These are phyloP conservation scores for Amaranthus hypochondriacus DNA, from an alignment of 148 eudicot species.

Conservation along the genomic window DNA sequence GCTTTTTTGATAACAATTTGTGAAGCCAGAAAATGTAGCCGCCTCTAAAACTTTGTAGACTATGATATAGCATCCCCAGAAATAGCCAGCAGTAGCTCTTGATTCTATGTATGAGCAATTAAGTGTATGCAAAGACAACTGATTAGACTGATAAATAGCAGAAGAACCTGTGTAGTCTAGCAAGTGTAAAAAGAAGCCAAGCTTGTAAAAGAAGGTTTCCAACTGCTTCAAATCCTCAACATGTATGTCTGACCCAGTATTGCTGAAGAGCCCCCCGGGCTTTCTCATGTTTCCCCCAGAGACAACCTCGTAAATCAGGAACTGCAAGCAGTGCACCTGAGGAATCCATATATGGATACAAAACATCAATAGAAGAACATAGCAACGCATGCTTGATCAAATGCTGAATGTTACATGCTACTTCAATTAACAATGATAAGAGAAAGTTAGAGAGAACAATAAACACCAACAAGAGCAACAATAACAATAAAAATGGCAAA, in stretches of 20 bases:
- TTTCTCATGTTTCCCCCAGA: slow-evolving; percentile 94
- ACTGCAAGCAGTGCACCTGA: slow-evolving; percentile 98
- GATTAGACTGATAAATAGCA: slow-evolving; percentile 9
- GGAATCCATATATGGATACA: background rate
- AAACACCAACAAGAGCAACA: too few species aligned
- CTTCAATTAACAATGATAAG: too few species aligned
- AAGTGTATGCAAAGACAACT: background rate
- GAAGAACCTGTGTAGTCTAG: slow-evolving; percentile 83
- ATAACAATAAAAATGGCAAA: too few species aligned
- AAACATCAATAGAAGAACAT: background rate
- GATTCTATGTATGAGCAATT: background rate
- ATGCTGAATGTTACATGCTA: too few species aligned
- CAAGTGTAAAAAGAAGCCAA: slow-evolving; percentile 87
- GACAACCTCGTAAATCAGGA: slow-evolving; percentile 91
- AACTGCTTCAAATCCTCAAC: slow-evolving; percentile 82
- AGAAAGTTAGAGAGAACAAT: too few species aligned
- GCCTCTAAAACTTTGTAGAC: background rate
- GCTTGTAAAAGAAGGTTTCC: slow-evolving; percentile 98
- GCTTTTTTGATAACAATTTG: slow-evolving; percentile 2
- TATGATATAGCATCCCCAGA: background rate
- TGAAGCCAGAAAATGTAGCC: slow-evolving; percentile 7
- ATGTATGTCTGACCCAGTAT: slow-evolving; percentile 85
- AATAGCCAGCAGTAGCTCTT: background rate
- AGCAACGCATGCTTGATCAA: too few species aligned
- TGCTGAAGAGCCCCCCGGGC: slow-evolving; percentile 94